Base-by-base conservation (phyloP, 768 basidiomycete genomes). In the Astraeus odoratus region DNA sequence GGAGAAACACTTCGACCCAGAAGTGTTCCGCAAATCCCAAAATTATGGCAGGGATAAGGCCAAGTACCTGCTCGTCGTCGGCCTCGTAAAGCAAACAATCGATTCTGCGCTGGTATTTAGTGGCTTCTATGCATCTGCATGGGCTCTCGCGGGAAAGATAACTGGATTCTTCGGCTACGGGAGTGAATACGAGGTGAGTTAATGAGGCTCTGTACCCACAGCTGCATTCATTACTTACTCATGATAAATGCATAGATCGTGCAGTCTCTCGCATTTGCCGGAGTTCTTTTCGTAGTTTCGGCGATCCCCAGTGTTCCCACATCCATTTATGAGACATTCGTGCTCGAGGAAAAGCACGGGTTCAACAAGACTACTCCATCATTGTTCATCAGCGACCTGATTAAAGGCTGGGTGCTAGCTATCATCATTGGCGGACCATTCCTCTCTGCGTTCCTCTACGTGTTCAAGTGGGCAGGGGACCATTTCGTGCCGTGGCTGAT, bases 391-490 rank as follows among this genome's bases (percentile, higher is more conserved):
- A 67, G 74, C 2, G 95, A 99, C 63, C 59, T 88, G 29, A 24
- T 94, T 56, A 97, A 96, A 64, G 73, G 80, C 25, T 91, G 82
- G 84, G 67, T 67, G 8, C 60, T 95, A 42, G 79, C 76, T 8
- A 74, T 83, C 46, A 75, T 65, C 34, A 70, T 98, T 15, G 90
- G 93, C 6, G 71, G 83, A 0, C 95, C 95, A 0, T 86, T 96
- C 69, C 73, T 96, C 34, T 83, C 86, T 31, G 79, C 74, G 3
- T 93, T 98, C 73, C 74, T 97, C 42, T 83, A 78, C 56, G 81
- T 96, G 59, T 91, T 96, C 70, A 73, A 86, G 50, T 93, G 88
- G 88, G 93, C 93, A 0, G 95, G 95, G 1, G 86, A 90, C 51
- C 78, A 81, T 30, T 96, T 96, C 59, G 87, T 97, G 2, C 86